Evolutionary conservation across 2,329 filamentous ascomycete species (phyloP).

Genomic region (Exophiala bonariae): DNA sequence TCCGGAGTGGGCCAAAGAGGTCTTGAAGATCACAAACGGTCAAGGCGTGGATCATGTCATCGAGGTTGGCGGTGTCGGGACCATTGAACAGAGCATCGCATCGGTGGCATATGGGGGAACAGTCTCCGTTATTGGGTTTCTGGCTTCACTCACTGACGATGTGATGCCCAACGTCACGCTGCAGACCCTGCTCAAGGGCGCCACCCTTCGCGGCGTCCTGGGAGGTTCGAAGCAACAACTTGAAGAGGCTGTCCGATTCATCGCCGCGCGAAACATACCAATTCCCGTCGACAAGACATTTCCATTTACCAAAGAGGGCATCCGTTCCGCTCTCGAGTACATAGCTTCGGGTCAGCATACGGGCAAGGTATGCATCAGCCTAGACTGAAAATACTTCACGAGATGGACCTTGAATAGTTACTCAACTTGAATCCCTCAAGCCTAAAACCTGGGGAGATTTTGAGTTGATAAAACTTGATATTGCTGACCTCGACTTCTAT

Average conservation of each 20-base stretch:
- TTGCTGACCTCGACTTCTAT: too few relatives aligned
- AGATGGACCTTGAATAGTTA: too few relatives aligned
- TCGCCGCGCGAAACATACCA: conserved; percentile 37
- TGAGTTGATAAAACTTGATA: too few relatives aligned
- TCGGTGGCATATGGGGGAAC: conserved; percentile 48
- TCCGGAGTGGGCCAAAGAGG: conserved; percentile 47
- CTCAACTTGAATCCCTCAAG: too few relatives aligned
- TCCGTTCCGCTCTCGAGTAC: conserved; percentile 39
- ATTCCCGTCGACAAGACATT: conserved; percentile 40
- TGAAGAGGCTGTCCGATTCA: conserved; percentile 42
- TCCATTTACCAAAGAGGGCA: conserved; percentile 40
- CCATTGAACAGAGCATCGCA: conserved; percentile 46
- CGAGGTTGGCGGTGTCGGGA: conserved; percentile 42
- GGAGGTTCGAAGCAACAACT: conserved; percentile 62
- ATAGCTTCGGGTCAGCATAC: conserved; percentile 45
- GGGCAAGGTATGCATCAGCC: conserved; percentile 40
- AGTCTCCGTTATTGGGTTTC: conserved; percentile 31
- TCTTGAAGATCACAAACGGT: conserved; percentile 43
- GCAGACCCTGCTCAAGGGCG: conserved; percentile 50
- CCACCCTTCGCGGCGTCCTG: conserved; percentile 59
- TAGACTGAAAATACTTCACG: conserved; percentile 14
- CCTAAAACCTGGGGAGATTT: too few relatives aligned
- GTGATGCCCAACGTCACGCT: conserved; percentile 64
- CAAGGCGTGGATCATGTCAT: conserved; percentile 45
- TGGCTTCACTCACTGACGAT: conserved; percentile 47